phyloP scores from a whole-genome alignment of 306 rosid species.

The Hippophae rhamnoides region DNA sequence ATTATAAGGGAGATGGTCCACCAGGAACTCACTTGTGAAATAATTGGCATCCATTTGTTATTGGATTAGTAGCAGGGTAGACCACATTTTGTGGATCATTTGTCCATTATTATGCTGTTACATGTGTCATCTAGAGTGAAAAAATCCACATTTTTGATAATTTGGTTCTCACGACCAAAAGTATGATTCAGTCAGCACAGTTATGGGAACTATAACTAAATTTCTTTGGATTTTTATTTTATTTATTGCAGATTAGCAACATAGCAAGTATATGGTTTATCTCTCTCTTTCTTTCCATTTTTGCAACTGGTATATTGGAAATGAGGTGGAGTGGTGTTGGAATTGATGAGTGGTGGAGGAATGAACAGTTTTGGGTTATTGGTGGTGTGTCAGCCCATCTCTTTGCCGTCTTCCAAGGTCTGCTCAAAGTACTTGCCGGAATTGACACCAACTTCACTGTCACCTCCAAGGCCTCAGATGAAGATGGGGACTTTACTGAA shows the following conservation, averaged over 20 bases:
- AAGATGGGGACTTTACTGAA: constrained; percentile 79
- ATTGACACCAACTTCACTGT: constrained; percentile 98
- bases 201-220: not conserved
- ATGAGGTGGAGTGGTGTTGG: constrained; percentile 99
- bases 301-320: constrained; percentile 92
- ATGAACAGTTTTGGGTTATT: constrained; percentile 96
- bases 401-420: constrained; percentile 86
- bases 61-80: too few species aligned
- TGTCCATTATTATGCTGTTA: too few species aligned
- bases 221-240: constrained; percentile 2
- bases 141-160: too few species aligned
- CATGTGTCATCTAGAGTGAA: too few species aligned
- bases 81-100: too few species aligned
- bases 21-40: too few species aligned
- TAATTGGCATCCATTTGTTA: too few species aligned
- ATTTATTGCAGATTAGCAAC: constrained; percentile 76
- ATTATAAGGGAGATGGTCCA: too few species aligned
- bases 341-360: constrained; percentile 99
- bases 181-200: not conserved
- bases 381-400: constrained; percentile 95
- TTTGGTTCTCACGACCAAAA: too few species aligned
- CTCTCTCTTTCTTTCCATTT: constrained; percentile 90
- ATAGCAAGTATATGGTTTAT: constrained; percentile 94
- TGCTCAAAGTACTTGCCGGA: constrained; percentile 90
- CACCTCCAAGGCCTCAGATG: constrained; percentile 93